Evolutionary conservation across 1,284 basidiomycete genomes (phyloP).

Genomic region (Ceratobasidium sp.): DNA sequence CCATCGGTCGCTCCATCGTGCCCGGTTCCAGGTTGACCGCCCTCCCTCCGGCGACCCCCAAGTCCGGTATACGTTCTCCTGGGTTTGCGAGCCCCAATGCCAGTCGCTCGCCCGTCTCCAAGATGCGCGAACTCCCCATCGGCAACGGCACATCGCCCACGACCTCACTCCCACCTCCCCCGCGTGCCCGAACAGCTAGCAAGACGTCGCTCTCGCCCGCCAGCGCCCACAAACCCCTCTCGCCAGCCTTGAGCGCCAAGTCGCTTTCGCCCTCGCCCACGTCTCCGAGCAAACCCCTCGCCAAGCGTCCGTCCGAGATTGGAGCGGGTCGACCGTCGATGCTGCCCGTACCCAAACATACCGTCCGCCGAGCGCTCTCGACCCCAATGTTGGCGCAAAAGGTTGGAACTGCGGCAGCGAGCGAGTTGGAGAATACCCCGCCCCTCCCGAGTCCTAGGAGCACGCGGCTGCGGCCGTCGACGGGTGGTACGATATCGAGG

Average conservation of each 20-base stretch:
- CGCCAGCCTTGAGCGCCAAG: neutral
- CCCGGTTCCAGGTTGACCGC: constrained; percentile 15
- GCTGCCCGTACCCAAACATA: constrained; percentile 27
- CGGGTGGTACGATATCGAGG: constrained; percentile 3
- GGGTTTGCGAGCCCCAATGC: constrained; percentile 28
- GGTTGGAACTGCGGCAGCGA: constrained; percentile 23
- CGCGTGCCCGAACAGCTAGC: constrained; percentile 24
- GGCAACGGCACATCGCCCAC: neutral
- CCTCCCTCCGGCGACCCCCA: constrained; percentile 5
- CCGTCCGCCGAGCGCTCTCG: constrained; percentile 23
- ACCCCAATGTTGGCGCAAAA: constrained; percentile 29
- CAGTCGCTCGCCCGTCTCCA: constrained; percentile 15
- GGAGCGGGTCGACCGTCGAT: constrained; percentile 12
- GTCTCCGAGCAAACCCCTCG: neutral
- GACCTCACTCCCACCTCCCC: constrained; percentile 17
- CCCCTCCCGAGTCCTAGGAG: neutral
- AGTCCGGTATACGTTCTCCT: constrained; percentile 19
- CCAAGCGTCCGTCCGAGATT: neutral
- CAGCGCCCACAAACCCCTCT: neutral
- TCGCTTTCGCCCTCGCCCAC: constrained; percentile 1
- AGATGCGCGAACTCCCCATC: constrained; percentile 22
- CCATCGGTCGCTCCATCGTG: constrained; percentile 21
- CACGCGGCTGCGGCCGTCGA: constrained; percentile 1
- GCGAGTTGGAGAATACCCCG: neutral
- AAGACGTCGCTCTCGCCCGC: constrained; percentile 22